Base-by-base conservation (phyloP, 2,329 filamentous ascomycete genomes). In the Diaporthe amygdali region DNA sequence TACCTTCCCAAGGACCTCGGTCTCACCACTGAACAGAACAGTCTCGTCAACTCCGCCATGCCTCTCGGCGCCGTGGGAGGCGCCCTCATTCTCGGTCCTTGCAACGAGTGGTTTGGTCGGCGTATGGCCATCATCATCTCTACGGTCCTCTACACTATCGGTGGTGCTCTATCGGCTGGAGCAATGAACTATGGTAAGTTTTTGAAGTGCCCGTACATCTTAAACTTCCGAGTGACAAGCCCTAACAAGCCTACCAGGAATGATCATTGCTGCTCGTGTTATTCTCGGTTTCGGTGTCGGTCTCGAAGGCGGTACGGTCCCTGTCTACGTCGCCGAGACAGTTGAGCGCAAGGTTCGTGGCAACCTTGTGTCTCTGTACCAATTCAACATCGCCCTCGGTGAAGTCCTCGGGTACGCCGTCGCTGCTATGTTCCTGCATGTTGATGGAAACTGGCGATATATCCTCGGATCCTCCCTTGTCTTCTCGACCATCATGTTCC, bases 301-400 rank as follows among this genome's bases (percentile, higher is more conserved):
- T 81, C 85, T 94, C 2, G 92, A 94, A 78, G 92, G 92, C 64
- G 92, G 92, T 78, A 94, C 92, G 0, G 92, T 94, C 5, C 91
- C 91, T 0, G 90, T 94, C 68, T 94, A 94, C 74, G 92, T 94
- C 37, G 91, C 92, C 1, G 92, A 94, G 80, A 91, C 90, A 0
- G 92, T 93, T 52, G 90, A 92, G 75, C 85, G 89, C 39, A 86
- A 85, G 71, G 85, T 93, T 30, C 89, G 92, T 76, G 92, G 92
- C 74, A 94, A 94, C 78, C 81, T 94, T 63, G 92, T 94, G 1
- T 93, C 91, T 0, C 83, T 94, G 0, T 94, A 94, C 79, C 92
- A 94, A 77, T 89, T 94, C 81, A 93, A 92, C 81, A 94, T 94
- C 76, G 92, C 92, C 0, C 85, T 94, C 0, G 92, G 92, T 34